Conservation (phyloP, 192 early-diverging fungal genomes). For the Coemansia sp. region DNA sequence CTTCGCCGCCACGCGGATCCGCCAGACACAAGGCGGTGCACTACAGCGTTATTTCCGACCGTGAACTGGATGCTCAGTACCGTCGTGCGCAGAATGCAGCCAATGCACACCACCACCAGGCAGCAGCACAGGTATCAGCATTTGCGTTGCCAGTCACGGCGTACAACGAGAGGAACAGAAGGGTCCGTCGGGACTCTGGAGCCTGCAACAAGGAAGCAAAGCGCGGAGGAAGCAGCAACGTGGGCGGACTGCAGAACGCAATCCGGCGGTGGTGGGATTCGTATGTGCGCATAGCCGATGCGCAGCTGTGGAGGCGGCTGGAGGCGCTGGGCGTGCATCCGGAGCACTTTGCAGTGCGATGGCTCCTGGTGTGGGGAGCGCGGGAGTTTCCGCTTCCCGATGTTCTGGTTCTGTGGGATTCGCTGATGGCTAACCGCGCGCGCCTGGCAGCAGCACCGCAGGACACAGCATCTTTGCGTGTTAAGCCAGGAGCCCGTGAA, state of each 20-base stretch:
- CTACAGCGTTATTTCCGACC: neutral
- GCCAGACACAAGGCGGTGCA: neutral
- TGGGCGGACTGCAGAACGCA: conserved; percentile 13
- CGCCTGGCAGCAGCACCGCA: conserved; percentile 6
- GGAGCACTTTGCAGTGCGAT: conserved; percentile 78
- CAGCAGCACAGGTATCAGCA: neutral
- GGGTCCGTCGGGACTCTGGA: neutral
- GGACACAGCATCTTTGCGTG: too few species aligned
- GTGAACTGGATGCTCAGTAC: conserved; percentile 43
- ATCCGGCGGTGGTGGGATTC: conserved; percentile 47
- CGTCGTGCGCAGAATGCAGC: conserved; percentile 61
- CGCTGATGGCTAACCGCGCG: conserved; percentile 68
- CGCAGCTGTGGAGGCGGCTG: conserved; percentile 63
- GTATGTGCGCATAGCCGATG: conserved; percentile 58
- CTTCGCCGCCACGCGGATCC: neutral
- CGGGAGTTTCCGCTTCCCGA: conserved; percentile 80
- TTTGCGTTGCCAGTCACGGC: neutral
- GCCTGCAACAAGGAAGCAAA: neutral
- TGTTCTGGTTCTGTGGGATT: conserved; percentile 79
- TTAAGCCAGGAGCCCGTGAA: neutral
- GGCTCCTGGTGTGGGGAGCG: conserved; percentile 75
- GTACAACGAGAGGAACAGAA: neutral
- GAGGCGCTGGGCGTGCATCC: conserved; percentile 66
- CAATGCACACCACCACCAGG: neutral
- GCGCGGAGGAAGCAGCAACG: neutral